These are phyloP conservation scores for Komagataella ulmi DNA, from an alignment of 805 yeast species.

Conservation along the genomic window DNA sequence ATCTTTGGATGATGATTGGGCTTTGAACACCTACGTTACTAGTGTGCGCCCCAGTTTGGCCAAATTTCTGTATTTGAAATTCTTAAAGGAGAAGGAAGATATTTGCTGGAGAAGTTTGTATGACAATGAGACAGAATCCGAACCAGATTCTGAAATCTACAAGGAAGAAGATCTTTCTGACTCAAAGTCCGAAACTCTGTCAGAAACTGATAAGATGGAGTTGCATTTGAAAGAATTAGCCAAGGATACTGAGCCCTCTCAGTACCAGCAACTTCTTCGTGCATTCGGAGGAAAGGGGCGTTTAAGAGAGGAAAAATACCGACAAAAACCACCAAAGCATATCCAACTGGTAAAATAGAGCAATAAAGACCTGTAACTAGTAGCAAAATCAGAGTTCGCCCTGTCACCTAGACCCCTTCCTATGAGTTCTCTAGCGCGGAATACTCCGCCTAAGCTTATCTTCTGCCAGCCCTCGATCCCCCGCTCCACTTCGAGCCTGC, in stretches of 20 bases:
- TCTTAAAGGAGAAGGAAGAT: conserved; percentile 3
- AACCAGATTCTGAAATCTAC: neutral
- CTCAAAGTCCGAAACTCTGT: neutral
- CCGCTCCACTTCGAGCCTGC: neutral
- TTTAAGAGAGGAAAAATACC: neutral
- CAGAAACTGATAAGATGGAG: neutral
- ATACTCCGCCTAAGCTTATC: neutral
- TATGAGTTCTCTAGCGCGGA: neutral
- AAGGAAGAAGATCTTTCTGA: neutral
- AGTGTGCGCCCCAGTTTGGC: neutral
- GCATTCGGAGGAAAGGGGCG: neutral
- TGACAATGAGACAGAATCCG: neutral
- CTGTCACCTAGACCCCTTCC: neutral
- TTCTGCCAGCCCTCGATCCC: neutral
- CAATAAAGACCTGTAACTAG: neutral
- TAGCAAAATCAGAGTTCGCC: neutral
- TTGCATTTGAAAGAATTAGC: neutral
- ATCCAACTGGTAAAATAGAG: neutral
- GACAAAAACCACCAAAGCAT: neutral
- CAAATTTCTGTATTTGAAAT: conserved; percentile 1
- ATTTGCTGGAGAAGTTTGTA: conserved; percentile 1
- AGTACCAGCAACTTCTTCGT: neutral
- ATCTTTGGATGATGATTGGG: conserved; percentile 11
- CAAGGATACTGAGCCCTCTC: neutral
- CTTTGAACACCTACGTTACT: conserved; percentile 4